Base-by-base conservation (phyloP, 495 filamentous ascomycete species). In the Penicillium mononematosum region DNA sequence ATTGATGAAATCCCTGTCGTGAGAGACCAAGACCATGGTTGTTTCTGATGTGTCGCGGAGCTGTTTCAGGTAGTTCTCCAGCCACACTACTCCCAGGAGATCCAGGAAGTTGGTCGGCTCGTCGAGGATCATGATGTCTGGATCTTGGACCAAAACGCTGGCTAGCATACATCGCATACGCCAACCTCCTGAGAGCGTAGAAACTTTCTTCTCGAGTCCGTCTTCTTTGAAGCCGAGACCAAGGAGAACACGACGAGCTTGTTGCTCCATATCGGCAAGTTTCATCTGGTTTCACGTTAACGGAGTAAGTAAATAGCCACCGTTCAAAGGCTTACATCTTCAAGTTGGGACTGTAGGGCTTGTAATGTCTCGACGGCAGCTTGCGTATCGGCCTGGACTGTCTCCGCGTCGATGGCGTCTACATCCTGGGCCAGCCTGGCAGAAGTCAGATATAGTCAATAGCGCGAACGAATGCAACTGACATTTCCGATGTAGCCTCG, bases 71-170 rank as follows among this genome's bases (percentile, higher is more conserved):
- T 89, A 86, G 7, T 76, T 78, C 66, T 95, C 84, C 1, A 95
- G 80, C 90, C 90, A 95, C 27, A 93, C 81, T 22, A 93, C 88
- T n/a, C 86, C 86, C 0, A 89, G 77, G 0, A 95, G 79, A 65
- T 95, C 90, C 2, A 93, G 77, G 67, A 88, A 92, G 66, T 93
- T 93, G 49, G 90, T 93, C 4, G 90, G 90, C 63, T 95, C 90
- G 75, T 95, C 90, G 17, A 95, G 84, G 47, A 95, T 87, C 60
- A 93, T 78, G 47, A 93, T 83, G 60, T 92, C 88, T 0, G 87
- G 80, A n/a, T 83, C 76, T 61, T 89, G 84, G 5, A 88, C 77
- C 11, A 95, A 77, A 12, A 82, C 78, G 16, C 79, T 77, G 2
- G 88, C 88, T 7, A 93, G 78, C 55, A 83, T 78, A 45, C 80